Percentiles rank a stretch among this genome's conserved stretches.
Conservation (phyloP, 352 stramenopile genomes). For the Globisporangium megalacanthum region DNA sequence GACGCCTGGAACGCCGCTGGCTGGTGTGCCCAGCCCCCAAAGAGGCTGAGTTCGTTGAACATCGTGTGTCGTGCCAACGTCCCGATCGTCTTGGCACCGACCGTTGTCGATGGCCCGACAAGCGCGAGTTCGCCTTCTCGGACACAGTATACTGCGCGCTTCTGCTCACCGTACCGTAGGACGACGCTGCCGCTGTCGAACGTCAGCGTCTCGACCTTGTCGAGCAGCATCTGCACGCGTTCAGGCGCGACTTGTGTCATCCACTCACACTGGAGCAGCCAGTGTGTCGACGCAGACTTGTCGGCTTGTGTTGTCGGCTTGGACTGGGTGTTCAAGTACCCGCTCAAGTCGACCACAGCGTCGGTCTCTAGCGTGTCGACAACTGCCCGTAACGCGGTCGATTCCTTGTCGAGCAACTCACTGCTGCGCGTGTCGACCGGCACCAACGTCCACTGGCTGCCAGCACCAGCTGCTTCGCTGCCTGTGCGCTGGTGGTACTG, state of each 20-base stretch:
- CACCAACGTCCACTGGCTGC: conserved; percentile 5
- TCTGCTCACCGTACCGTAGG: conserved; percentile 43
- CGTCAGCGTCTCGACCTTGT: conserved; percentile 9
- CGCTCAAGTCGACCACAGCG: conserved; percentile 18
- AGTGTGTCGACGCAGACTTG: conserved; percentile 2
- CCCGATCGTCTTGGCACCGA: conserved; percentile 29
- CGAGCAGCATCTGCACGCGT: conserved; percentile 8
- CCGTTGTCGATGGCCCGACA: conserved; percentile 34
- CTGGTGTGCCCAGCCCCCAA: conserved; percentile 34
- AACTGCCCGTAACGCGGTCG: conserved; percentile 25
- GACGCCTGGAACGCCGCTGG: conserved; percentile 37
- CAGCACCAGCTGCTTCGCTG: not conserved
- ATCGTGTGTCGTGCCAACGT: conserved; percentile 14
- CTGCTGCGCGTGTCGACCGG: conserved; percentile 17
- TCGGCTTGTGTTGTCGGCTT: no score
- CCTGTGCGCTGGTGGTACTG: conserved; percentile 3
- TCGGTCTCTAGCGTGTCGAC: conserved; percentile 22
- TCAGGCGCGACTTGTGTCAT: conserved; percentile 10
- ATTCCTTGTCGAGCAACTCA: conserved; percentile 47
- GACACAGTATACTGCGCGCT: conserved; percentile 37
- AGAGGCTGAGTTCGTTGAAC: conserved; percentile 60
- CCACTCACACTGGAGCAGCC: conserved; percentile 16
- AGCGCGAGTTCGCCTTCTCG: conserved; percentile 37
- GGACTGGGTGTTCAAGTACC: conserved; percentile 42
- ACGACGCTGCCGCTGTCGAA: conserved; percentile 21